Percentiles rank a stretch among this genome's conserved stretches.
Evolutionary conservation across 2,329 filamentous ascomycete species (phyloP).

Genomic region (Mycosphaerella sp.): DNA sequence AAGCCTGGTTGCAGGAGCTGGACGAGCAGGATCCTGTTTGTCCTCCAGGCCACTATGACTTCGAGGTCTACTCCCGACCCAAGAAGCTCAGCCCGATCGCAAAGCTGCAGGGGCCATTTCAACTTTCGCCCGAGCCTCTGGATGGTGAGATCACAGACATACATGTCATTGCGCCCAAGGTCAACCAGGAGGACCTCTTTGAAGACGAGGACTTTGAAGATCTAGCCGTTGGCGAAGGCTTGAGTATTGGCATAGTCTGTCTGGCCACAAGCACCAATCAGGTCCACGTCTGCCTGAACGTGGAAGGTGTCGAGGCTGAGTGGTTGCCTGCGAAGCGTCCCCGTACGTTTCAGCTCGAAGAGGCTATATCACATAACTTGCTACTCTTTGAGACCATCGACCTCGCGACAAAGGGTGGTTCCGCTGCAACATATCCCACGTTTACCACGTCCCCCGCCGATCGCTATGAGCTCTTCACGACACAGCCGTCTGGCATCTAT

Average conservation of each 20-base stretch:
- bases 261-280: constrained; percentile 50
- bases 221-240: constrained; percentile 36
- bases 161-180: constrained; percentile 49
- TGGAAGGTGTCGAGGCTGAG: constrained; percentile 56
- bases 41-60: constrained; percentile 37
- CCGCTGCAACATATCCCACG: constrained; percentile 41
- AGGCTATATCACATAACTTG: constrained; percentile 26
- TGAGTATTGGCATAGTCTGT: constrained; percentile 54
- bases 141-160: constrained; percentile 56
- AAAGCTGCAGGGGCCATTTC: constrained; percentile 57
- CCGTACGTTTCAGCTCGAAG: constrained; percentile 23
- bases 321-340: constrained; percentile 49
- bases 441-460: constrained; percentile 52
- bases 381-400: constrained; percentile 40
- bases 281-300: constrained; percentile 54
- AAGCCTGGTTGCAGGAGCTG: constrained; percentile 47
- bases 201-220: constrained; percentile 42
- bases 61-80: constrained; percentile 53
- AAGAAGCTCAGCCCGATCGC: constrained; percentile 50
- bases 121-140: constrained; percentile 45
- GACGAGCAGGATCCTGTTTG: constrained; percentile 19
- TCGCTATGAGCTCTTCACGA: constrained; percentile 54
- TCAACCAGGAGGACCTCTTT: constrained; percentile 49
- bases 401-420: constrained; percentile 23
- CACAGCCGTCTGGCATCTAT: constrained; percentile 48